A percentile compares a stretch with the other conserved stretches of the same genome.
phyloP scores from a whole-genome alignment of 176 grass and related monocot genomes.

The Bonia amplexicaulis region DNA sequence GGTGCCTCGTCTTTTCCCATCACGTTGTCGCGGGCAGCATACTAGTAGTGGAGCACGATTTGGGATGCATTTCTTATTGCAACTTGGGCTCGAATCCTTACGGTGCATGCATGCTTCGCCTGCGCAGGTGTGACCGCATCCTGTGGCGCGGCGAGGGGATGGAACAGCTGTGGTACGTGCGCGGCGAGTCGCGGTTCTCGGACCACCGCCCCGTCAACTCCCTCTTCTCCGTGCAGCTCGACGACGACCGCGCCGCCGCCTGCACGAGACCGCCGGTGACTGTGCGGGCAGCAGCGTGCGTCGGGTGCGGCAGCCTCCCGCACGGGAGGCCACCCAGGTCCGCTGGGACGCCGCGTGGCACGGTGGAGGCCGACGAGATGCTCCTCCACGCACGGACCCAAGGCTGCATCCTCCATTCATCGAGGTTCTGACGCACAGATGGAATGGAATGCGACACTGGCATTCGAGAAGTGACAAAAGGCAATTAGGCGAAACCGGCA shows the following conservation, averaged over 20 bases:
- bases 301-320: too few species aligned
- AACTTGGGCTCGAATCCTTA: neutral
- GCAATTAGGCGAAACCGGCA: too few species aligned
- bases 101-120: neutral
- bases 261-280: neutral
- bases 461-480: too few species aligned
- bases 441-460: too few species aligned
- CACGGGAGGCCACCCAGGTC: too few species aligned
- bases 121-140: conserved; percentile 83
- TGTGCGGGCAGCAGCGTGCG: too few species aligned
- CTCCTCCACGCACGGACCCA: neutral
- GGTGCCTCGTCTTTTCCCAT: too few species aligned
- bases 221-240: conserved; percentile 52
- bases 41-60: too few species aligned
- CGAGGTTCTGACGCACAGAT: neutral
- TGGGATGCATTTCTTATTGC: neutral
- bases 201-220: conserved; percentile 88
- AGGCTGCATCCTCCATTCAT: neutral
- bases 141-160: conserved; percentile 83
- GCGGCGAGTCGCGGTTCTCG: conserved; percentile 81
- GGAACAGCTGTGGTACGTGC: conserved; percentile 58
- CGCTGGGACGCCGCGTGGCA: too few species aligned
- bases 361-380: neutral
- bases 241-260: neutral
- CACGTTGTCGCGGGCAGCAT: too few species aligned